Conservation (phyloP, 2,329 filamentous ascomycete species). For the Clonostachys solani region DNA sequence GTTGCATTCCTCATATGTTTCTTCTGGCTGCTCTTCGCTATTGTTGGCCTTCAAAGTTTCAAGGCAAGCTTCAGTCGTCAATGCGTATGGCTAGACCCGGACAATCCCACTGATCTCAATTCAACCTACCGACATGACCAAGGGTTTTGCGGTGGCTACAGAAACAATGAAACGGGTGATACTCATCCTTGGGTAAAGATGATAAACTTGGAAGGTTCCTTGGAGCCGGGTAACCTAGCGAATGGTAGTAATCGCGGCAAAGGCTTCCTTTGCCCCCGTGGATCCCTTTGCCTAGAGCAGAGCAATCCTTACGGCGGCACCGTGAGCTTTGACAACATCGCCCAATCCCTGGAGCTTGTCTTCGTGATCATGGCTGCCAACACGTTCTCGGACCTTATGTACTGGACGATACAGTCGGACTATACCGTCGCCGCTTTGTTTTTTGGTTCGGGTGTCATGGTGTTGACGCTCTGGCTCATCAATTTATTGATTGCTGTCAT, state of each 20-base stretch:
- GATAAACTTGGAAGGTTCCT: slow-evolving; percentile 19
- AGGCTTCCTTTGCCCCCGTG: slow-evolving; percentile 81
- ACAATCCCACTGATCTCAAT: slow-evolving; percentile 46
- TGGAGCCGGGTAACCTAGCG: slow-evolving; percentile 36
- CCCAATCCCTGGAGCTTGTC: slow-evolving; percentile 86
- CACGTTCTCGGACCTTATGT: slow-evolving; percentile 92
- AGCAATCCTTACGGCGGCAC: slow-evolving; percentile 78
- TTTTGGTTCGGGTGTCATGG: slow-evolving; percentile 71
- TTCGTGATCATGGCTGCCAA: slow-evolving; percentile 99
- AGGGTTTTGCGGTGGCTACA: slow-evolving; percentile 83
- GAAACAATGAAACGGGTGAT: slow-evolving; percentile 54
- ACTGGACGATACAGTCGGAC: slow-evolving; percentile 87
- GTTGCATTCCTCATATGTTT: slow-evolving; percentile 93
- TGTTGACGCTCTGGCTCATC: slow-evolving; percentile 94
- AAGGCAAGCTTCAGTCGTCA: slow-evolving; percentile 75
- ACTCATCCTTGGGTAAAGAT: slow-evolving; percentile 63
- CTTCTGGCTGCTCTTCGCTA: slow-evolving; percentile 97
- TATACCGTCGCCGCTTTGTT: slow-evolving; percentile 83
- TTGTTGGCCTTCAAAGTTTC: slow-evolving; percentile 95
- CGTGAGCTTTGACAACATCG: slow-evolving; percentile 91
- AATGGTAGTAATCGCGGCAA: slow-evolving; percentile 58
- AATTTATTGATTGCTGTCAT: slow-evolving; percentile 95
- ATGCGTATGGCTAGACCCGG: slow-evolving; percentile 72
- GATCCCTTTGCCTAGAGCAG: slow-evolving; percentile 79
- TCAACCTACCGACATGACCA: slow-evolving; percentile 58